Base-by-base conservation (phyloP, 805 yeast species). In the Saturnispora besseyi region DNA sequence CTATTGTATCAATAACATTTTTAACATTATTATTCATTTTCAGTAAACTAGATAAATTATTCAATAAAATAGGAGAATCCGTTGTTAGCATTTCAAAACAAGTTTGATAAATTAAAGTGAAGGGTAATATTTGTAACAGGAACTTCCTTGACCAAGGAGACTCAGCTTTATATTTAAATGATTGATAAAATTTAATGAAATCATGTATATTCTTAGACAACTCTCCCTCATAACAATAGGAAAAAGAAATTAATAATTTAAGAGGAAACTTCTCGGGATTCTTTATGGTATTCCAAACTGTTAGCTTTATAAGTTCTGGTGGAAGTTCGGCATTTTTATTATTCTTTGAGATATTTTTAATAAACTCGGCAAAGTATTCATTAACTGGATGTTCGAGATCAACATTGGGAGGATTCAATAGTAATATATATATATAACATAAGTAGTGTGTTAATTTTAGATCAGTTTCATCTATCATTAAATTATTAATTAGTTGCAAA, bases 331-430 rank as follows among this genome's bases (percentile, higher is more conserved):
- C 7, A 15, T 9, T 18, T 22, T 21, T 24, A 24, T 21, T 24
- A 24, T 4, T n/a, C 6, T 12, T 21, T 3, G 32, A 29, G 2
- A 18, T 5, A 42, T 44, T 22, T 4, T 28, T 21, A 11, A 38
- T 29, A 7, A 29, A n/a, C 11, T 28, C 9, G 12, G 26, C 40
- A 22, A 46, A 41, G 21, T n/a, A 18, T 13, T 22, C 31, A 11
- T 40, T 15, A 9, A n/a, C n/a, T 3, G 40, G 30, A 29, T 45
- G 21, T n/a, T 15, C n/a, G 9, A 45, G n/a, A 22, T 38, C 26
- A 18, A 45, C 31, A 41, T 46, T 46, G 8, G 41, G 41, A 9
- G 49, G 49, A 12, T 46, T 40, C 21, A 46, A 26, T 11, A 46
- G 22, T 15, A 41, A n/a, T 8, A 46, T 31, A 24, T 40, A 46